Evolutionary conservation across 805 yeast genomes (phyloP), one percentile per base, ranked within the genome.

Genomic region (Myxozyma nipponensis): DNA sequence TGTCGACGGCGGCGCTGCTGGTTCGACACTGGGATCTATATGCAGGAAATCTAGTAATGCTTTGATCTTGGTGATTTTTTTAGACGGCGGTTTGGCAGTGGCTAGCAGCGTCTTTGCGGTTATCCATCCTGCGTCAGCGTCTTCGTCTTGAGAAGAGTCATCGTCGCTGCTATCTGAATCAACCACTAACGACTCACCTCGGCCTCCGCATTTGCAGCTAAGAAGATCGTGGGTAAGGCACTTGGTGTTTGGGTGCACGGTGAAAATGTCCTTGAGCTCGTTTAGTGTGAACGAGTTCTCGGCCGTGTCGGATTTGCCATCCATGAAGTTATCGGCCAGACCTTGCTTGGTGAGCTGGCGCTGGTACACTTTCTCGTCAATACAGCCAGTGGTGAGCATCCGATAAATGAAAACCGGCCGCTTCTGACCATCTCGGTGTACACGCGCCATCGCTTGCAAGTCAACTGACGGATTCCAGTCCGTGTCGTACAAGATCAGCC

Each of bases 381-480:
- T 84, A 48, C 90, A 81, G 0, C 98, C 98, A 0, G 95, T 81
- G 0, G 95, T 84, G 39, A 93, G 69, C 18, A 93, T 67, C 58
- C 98, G 74, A 63, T 93, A 93, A 26, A 91, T 82, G 63, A 72
- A 83, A 9, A 89, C 93, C 0, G 87, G 87, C 42, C 69, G 76
- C 42, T 69, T 77, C 65, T 93, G 98, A 0, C 98, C 98, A 66
- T 91, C 97, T 61, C 98, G 74, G 63, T 91, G 96, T 4, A 93
- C 82, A 56, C 98, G 72, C 1, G 97, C 95, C 95, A 91, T 86
- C 0, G 97, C 95, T 66, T 93, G 98, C 30, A 85, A 66, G 63
- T 93, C 98, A 10, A 83, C 76, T 0, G 96, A 80, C 0, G 98
- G 98, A 57, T 93, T 93, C 98, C 98, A 93, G 63, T 93, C 98